These are phyloP conservation scores for Stephanodiscus minutulus DNA, from an alignment of 108 stramenopile species.

Conservation along the genomic window DNA sequence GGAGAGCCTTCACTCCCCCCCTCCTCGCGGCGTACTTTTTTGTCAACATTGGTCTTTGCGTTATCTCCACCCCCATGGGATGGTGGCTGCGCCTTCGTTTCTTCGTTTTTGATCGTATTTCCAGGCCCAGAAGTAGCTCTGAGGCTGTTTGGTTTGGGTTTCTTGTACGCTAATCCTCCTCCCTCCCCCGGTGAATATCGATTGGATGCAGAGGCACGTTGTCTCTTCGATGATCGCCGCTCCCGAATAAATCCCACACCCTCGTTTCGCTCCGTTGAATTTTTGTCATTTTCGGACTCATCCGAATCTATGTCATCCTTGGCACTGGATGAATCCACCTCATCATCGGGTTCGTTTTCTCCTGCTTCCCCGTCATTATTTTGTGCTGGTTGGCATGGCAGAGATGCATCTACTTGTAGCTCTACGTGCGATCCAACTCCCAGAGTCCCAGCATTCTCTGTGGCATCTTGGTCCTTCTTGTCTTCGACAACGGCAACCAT, in stretches of 20 bases:
- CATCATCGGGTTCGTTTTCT: background rate
- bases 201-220: slow-evolving; percentile 6
- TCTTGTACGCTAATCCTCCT: slow-evolving; percentile 26
- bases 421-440: background rate
- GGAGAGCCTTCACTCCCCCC: background rate
- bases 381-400: background rate
- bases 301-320: slow-evolving; percentile 10
- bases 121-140: slow-evolving; percentile 5
- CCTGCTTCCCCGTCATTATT: background rate
- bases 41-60: background rate
- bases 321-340: background rate
- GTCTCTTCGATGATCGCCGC: slow-evolving; percentile 23
- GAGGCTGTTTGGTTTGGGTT: slow-evolving; percentile 2
- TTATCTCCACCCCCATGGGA: background rate
- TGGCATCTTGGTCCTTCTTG: background rate
- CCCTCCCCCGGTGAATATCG: slow-evolving; percentile 43
- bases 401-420: background rate
- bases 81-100: background rate
- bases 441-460: background rate
- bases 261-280: slow-evolving; percentile 2
- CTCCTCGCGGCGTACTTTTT: slow-evolving; percentile 2
- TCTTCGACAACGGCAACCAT: background rate
- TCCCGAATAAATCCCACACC: background rate
- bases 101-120: background rate
- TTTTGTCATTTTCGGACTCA: slow-evolving; percentile 7